Evolutionary conservation across 495 filamentous ascomycete genomes (phyloP), one percentile per base, ranked within the genome.

Genomic region (Aspergillus sclerotiicarbonarius): DNA sequence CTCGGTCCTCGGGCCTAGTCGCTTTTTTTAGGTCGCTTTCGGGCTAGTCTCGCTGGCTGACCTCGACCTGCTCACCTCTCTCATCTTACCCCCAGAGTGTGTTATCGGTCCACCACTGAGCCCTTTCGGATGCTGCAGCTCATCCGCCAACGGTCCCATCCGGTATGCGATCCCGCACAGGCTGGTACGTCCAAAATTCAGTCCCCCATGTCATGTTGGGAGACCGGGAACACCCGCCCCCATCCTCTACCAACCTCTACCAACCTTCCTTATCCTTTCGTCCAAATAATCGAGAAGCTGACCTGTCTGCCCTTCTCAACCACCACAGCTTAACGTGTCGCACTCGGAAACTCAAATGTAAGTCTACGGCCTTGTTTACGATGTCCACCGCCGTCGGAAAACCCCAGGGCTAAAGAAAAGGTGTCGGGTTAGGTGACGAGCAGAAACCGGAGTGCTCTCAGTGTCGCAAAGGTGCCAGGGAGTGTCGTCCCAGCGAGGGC

Each of bases 341-440:
- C 53, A 79, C 80, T 62, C 72, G 83, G 54, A 85, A 86, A 73
- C 76, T 87, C 59, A 87, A 87, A 74, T 87, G 84, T 76, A 69
- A 56, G 60, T 55, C 21, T 33, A 25, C 41, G 41, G 35, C 49
- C 32, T 33, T 46, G 45, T 39, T 45, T 52, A 35, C 44, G 19
- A 44, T 18, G 0, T 29, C 31, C 47, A 33, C 19, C 16, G 20
- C 53, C 16, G 18, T 47, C 47, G 10, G 21, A 33, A 30, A n/a
- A 48, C 19, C 19, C 48, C 33, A 49, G 31, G 6, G 25, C 63
- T 64, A 60, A 62, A 59, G 56, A 31, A 51, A 31, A 51, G 53
- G 12, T 12, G 6, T 9, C 39, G 47, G 12, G 12, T 15, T 60
- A 73, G 73, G 75, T 68, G 82, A 83, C 57, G 82, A 87, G 63